Evolutionary conservation across 1,284 basidiomycete species (phyloP).

Genomic region (Bjerkandera adusta): DNA sequence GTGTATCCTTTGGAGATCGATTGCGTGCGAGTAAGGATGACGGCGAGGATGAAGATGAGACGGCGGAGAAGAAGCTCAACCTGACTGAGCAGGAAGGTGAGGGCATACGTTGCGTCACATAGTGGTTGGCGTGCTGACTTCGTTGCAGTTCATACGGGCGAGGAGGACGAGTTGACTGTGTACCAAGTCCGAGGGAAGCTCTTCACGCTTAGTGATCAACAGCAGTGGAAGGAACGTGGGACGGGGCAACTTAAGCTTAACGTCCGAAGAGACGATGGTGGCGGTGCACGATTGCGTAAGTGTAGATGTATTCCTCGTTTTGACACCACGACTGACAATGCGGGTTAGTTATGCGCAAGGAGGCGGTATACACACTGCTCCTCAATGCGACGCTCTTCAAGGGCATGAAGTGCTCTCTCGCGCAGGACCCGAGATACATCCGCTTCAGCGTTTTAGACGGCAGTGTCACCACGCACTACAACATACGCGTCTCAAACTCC

Average conservation of each 20-base stretch:
- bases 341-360: slow-evolving; percentile 88
- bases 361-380: slow-evolving; percentile 84
- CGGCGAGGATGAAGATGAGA: slow-evolving; percentile 42
- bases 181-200: slow-evolving; percentile 87
- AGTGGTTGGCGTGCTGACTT: slow-evolving; percentile 2
- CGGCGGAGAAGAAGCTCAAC: slow-evolving; percentile 49
- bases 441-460: slow-evolving; percentile 76
- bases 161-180: slow-evolving; percentile 88
- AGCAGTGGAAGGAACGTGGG: slow-evolving; percentile 87
- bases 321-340: background rate
- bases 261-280: slow-evolving; percentile 64
- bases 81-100: slow-evolving; percentile 72
- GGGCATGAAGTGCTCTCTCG: slow-evolving; percentile 79
- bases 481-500: slow-evolving; percentile 60
- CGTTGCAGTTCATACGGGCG: slow-evolving; percentile 77
- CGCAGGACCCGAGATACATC: slow-evolving; percentile 80
- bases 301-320: slow-evolving; percentile 15
- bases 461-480: slow-evolving; percentile 67
- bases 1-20: slow-evolving; percentile 54
- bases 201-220: slow-evolving; percentile 65
- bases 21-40: slow-evolving; percentile 48
- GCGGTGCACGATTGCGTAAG: slow-evolving; percentile 74
- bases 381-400: slow-evolving; percentile 86
- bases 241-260: slow-evolving; percentile 84
- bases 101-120: slow-evolving; percentile 23